Percentiles rank a stretch among this genome's conserved stretches.
Conservation (phyloP, 163 green algal genomes). For the Chloromonas sp. region DNA sequence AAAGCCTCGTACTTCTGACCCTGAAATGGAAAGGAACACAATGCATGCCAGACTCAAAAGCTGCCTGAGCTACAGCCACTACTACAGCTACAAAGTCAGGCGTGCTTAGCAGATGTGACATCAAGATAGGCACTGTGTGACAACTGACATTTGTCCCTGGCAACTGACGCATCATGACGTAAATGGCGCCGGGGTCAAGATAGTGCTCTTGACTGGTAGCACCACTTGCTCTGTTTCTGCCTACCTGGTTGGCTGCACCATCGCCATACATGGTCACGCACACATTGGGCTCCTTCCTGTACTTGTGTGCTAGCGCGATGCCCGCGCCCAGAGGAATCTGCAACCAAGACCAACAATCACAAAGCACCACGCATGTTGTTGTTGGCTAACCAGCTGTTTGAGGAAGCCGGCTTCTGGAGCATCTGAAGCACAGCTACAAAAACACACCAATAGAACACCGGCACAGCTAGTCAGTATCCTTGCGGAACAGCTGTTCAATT, state of each 20-base stretch:
- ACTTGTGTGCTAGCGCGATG: slow-evolving; percentile 82
- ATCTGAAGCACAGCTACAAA: not conserved
- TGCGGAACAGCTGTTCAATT: no score
- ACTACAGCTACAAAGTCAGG: no score
- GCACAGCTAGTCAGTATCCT: not conserved
- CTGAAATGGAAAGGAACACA: slow-evolving; percentile 18
- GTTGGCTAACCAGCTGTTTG: not conserved
- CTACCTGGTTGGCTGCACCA: slow-evolving; percentile 82
- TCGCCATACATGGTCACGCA: slow-evolving; percentile 75
- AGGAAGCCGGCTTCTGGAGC: not conserved
- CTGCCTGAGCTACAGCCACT: not conserved
- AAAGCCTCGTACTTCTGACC: slow-evolving; percentile 94
- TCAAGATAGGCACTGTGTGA: no score
- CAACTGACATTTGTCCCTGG: no score
- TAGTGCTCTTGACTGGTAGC: no score
- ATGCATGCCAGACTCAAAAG: not conserved
- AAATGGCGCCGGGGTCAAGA: no score
- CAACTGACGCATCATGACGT: no score
- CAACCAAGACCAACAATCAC: slow-evolving; percentile 4
- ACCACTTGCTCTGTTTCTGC: not conserved
- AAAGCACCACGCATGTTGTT: not conserved
- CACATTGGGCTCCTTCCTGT: slow-evolving; percentile 56
- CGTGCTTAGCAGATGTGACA: no score
- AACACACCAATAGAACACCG: not conserved
- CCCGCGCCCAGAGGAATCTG: slow-evolving; percentile 77